Conservation (phyloP, 2,329 filamentous ascomycete species). For the Aspergillus ochraceus region DNA sequence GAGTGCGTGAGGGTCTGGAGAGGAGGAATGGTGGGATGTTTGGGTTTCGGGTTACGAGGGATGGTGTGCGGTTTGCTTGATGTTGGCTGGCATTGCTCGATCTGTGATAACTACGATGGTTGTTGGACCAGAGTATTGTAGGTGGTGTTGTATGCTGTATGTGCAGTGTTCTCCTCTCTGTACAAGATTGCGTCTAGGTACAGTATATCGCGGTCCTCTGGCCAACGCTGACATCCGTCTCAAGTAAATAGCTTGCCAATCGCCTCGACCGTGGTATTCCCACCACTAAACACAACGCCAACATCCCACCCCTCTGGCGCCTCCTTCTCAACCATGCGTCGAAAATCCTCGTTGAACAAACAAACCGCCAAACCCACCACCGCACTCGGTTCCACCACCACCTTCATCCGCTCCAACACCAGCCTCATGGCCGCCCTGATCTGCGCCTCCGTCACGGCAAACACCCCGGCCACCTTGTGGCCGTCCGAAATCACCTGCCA, state of each 20-base stretch:
- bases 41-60: constrained; percentile 26
- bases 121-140: not conserved
- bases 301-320: constrained; percentile 72
- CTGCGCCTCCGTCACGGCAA: constrained; percentile 75
- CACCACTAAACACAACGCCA: constrained; percentile 62
- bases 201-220: too few relatives aligned
- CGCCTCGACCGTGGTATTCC: constrained; percentile 64
- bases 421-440: constrained; percentile 75
- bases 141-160: not conserved
- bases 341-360: constrained; percentile 83
- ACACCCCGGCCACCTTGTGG: constrained; percentile 68
- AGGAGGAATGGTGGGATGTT: constrained; percentile 31
- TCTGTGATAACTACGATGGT: too few relatives aligned
- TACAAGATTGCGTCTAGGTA: too few relatives aligned
- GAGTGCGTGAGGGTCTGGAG: constrained; percentile 29
- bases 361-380: constrained; percentile 81
- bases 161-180: too few relatives aligned
- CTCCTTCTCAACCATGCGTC: constrained; percentile 62
- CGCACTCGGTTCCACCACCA: constrained; percentile 84
- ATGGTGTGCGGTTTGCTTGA: constrained; percentile 25
- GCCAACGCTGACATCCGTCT: not conserved
- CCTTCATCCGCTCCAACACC: constrained; percentile 83
- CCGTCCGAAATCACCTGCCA: constrained; percentile 76
- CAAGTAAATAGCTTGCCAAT: constrained; percentile 54
- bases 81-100: too few relatives aligned